phyloP scores from a whole-genome alignment of 305 asterid genomes.

The Coffea humblotiana region DNA sequence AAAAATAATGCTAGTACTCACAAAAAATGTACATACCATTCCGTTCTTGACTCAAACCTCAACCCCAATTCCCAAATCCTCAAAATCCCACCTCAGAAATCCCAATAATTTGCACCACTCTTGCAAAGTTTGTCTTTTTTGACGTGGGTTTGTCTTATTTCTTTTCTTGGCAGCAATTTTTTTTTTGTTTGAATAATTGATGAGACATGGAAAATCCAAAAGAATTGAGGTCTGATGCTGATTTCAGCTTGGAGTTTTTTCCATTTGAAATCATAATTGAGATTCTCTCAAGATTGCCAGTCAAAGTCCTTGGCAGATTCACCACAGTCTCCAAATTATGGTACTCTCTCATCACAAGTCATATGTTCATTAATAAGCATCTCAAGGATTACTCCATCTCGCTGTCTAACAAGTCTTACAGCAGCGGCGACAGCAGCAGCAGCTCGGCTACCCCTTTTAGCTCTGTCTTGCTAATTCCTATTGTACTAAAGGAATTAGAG shows the following conservation, averaged over 20 bases:
- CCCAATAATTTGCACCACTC: background rate
- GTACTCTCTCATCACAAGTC: background rate
- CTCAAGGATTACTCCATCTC: background rate
- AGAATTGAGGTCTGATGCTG: background rate
- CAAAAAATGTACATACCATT: too few species aligned
- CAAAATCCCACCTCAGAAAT: background rate
- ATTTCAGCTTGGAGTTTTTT: background rate
- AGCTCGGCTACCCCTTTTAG: background rate
- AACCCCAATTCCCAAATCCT: background rate
- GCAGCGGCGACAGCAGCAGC: background rate
- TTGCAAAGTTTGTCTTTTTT: background rate
- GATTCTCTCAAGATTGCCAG: conserved; percentile 10
- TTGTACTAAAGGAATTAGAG: background rate
- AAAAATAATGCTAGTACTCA: too few species aligned
- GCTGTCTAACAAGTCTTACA: background rate
- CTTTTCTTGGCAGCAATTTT: background rate
- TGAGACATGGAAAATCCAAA: background rate
- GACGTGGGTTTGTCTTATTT: background rate
- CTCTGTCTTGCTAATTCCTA: background rate
- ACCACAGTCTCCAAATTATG: conserved; percentile 7
- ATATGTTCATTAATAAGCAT: conserved; percentile 3
- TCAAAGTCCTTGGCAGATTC: conserved; percentile 6
- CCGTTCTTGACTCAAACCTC: background rate
- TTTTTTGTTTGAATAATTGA: background rate
- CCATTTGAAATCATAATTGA: conserved; percentile 6